Evolutionary conservation across 78 protist species (phyloP).

Genomic region (Trichosphaerium sp.): DNA sequence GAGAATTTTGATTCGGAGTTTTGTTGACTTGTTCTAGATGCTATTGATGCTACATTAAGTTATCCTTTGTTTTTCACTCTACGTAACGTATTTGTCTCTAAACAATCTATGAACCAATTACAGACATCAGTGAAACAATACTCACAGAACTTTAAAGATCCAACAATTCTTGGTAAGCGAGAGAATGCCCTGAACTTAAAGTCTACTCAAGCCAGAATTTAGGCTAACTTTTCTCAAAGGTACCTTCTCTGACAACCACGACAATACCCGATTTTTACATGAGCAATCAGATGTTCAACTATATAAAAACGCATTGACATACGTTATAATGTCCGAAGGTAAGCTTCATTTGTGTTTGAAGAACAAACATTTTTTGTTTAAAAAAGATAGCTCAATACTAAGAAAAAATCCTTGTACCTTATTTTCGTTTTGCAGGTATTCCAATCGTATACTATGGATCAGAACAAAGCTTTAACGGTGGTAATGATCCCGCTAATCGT

Average conservation of each 20-base stretch:
- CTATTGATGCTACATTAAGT: constrained; percentile 43
- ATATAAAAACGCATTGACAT: constrained; percentile 59
- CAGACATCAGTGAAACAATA: constrained; percentile 13
- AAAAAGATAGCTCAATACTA: background rate
- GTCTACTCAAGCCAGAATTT: too few species aligned
- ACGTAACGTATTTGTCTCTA: constrained; percentile 28
- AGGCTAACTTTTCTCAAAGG: constrained; percentile 6
- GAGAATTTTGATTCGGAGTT: too few species aligned
- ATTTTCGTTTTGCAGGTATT: constrained; percentile 19
- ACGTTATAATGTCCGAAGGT: constrained; percentile 25
- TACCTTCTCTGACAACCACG: constrained; percentile 81
- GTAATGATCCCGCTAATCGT: constrained; percentile 63
- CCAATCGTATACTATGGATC: constrained; percentile 87
- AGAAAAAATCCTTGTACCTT: background rate
- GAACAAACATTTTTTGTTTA: too few species aligned
- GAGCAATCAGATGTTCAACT: constrained; percentile 23
- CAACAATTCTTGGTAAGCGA: constrained; percentile 19
- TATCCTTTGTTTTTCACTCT: constrained; percentile 79
- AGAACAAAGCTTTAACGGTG: constrained; percentile 71
- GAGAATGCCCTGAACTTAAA: too few species aligned
- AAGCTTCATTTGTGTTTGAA: too few species aligned
- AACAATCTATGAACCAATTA: constrained; percentile 54
- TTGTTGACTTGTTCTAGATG: too few species aligned
- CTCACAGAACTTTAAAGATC: background rate
- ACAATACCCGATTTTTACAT: constrained; percentile 68